Base-by-base conservation (phyloP, 2,329 filamentous ascomycete genomes). In the Metarhizium sp. region DNA sequence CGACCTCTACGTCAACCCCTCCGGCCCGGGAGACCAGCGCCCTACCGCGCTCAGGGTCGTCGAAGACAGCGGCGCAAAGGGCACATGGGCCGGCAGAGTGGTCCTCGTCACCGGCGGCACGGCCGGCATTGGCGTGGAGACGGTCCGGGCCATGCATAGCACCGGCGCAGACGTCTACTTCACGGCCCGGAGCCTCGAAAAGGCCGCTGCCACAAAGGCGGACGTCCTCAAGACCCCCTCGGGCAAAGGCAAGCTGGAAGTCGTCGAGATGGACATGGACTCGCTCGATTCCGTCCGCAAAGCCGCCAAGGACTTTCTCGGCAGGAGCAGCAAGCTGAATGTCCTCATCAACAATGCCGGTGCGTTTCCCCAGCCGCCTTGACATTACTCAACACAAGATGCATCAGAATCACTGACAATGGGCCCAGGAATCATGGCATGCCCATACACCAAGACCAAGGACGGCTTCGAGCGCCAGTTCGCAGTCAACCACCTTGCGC, bases 401-500 rank as follows among this genome's bases (percentile, higher is more conserved):
- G 25, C 34, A 36, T 8, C 34, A 36, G 13, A 36, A 16, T 13
- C 38, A 40, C 38, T 13, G 38, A 20, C 16, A 20, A 30, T 11
- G 1, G 32, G 32, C 32, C 13, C 20, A 48, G 45, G 45, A 29
- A 32, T 54, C 25, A 42, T 54, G 30, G 34, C 8, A 13, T 34
- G 14, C 6, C 46, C 47, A 13, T 10, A 50, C 3, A 11, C 46
- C 6, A 25, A 6, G 13, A 54, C 52, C 3, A 14, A n/a, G 14
- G 52, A 54, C 18, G 52, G 52, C 16, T 20, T 50, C 36, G 65
- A 67, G 59, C 62, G 63, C 0, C 78, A 82, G 55, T 76, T 82
- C 57, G 78, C 72, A 38, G 75, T 71, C 6, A 81, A 82, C 62
- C 74, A 82, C 60, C 65, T 84, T 2, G 71, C 67, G 8, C 76